Conservation (phyloP, 495 filamentous ascomycete species). For the Xylaria sp. region DNA sequence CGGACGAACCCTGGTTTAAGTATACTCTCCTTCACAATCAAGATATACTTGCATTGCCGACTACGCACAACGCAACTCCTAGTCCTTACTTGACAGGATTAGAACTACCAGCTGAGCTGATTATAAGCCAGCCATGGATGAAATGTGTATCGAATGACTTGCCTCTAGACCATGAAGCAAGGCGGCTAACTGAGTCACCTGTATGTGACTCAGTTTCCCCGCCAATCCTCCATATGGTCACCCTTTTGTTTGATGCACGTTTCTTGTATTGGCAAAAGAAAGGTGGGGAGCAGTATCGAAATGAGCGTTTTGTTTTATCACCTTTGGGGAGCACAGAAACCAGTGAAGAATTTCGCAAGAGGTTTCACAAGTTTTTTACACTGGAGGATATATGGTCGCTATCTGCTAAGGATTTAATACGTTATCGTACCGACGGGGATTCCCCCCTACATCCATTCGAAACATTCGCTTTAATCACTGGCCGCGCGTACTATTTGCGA, state of each 20-base stretch:
- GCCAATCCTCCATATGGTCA: constrained; percentile 15
- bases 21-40: constrained; percentile 12
- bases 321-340: neutral
- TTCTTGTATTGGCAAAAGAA: neutral
- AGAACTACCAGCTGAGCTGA: neutral
- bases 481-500: neutral
- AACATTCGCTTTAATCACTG: constrained; percentile 20
- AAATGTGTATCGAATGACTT: neutral
- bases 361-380: too few relatives aligned
- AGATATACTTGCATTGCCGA: constrained; percentile 16
- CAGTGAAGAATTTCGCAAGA: neutral
- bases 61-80: neutral
- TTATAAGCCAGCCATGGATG: neutral
- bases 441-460: neutral
- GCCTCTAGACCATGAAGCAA: neutral
- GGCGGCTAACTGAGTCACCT: neutral
- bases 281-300: neutral
- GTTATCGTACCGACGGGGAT: neutral
- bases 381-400: neutral
- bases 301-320: neutral
- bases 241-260: constrained; percentile 15
- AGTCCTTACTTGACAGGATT: neutral
- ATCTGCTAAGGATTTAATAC: neutral
- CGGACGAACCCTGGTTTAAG: neutral
- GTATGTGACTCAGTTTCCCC: neutral